Percentiles rank a stretch among this genome's conserved stretches.
phyloP scores from a whole-genome alignment of 108 stramenopile genomes.

The Skeletonema potamos region DNA sequence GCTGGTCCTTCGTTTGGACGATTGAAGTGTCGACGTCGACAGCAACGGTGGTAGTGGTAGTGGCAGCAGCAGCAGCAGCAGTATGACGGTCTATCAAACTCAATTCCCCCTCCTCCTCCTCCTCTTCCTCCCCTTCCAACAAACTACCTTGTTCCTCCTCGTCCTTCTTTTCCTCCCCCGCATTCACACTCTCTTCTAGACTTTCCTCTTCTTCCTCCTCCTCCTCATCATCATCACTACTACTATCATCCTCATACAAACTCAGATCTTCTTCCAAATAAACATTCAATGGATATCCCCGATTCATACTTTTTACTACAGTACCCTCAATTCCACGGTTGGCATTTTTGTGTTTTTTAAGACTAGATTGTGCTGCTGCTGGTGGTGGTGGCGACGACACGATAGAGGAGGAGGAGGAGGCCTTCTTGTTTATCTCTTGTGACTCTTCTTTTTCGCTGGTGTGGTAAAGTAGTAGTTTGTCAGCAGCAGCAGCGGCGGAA shows the following conservation, averaged over 20 bases:
- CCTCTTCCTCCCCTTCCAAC: neutral
- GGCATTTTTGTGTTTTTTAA: neutral
- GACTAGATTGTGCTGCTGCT: no score
- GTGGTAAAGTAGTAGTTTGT: no score
- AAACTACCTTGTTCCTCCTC: neutral
- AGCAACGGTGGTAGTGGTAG: neutral
- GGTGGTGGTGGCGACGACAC: no score
- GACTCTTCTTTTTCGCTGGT: no score
- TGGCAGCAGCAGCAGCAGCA: neutral
- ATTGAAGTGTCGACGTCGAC: no score
- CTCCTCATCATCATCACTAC: constrained; percentile 29
- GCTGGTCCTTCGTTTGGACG: neutral
- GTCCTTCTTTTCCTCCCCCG: neutral
- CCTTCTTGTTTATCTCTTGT: no score
- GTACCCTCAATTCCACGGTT: constrained; percentile 3
- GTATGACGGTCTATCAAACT: neutral
- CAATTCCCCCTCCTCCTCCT: neutral
- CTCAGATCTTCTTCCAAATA: neutral
- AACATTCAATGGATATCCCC: constrained; percentile 8
- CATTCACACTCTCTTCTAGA: neutral
- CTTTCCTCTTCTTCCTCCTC: constrained; percentile 16
- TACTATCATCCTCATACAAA: neutral
- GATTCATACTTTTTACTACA: constrained; percentile 14
- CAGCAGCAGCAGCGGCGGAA: no score
- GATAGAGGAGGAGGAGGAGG: no score